Evolutionary conservation across 805 yeast species (phyloP).

Genomic region (Zygosaccharomyces rouxii): DNA sequence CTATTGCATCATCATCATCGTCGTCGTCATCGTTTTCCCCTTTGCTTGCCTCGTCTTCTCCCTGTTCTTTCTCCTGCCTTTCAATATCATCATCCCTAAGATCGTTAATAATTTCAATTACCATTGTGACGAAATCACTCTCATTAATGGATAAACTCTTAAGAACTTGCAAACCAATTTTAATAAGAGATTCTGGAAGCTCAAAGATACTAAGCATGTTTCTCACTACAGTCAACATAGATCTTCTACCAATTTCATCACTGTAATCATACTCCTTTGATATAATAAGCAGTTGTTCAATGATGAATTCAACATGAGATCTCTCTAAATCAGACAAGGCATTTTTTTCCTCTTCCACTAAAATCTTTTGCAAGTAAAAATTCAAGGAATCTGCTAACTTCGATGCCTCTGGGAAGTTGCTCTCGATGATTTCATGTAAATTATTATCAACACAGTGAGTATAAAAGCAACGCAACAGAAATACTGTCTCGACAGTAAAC

Average conservation of each 20-base stretch:
- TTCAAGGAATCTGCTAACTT: conserved; percentile 58
- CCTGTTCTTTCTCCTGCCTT: conserved; percentile 33
- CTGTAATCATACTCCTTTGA: conserved; percentile 75
- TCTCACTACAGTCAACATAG: conserved; percentile 58
- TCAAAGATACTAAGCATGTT: conserved; percentile 54
- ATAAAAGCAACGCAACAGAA: conserved; percentile 64
- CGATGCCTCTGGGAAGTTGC: conserved; percentile 73
- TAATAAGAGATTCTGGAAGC: conserved; percentile 50
- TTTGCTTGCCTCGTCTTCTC: conserved; percentile 18
- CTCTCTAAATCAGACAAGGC: conserved; percentile 39
- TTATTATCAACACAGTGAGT: conserved; percentile 56
- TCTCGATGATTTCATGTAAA: conserved; percentile 53
- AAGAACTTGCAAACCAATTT: conserved; percentile 59
- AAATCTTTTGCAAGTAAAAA: conserved; percentile 51
- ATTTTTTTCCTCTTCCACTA: conserved; percentile 14
- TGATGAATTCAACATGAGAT: conserved; percentile 62
- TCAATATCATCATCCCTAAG: conserved; percentile 61
- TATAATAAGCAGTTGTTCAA: conserved; percentile 65
- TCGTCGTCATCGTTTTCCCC: conserved; percentile 20
- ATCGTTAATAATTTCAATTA: conserved; percentile 82
- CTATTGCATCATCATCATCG: conserved; percentile 36
- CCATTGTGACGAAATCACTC: conserved; percentile 76
- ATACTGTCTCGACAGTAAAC: conserved; percentile 69
- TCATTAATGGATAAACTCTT: conserved; percentile 71
- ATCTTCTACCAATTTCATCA: conserved; percentile 86